Conservation (phyloP, 805 yeast genomes). For the Ogataea glucozyma region DNA sequence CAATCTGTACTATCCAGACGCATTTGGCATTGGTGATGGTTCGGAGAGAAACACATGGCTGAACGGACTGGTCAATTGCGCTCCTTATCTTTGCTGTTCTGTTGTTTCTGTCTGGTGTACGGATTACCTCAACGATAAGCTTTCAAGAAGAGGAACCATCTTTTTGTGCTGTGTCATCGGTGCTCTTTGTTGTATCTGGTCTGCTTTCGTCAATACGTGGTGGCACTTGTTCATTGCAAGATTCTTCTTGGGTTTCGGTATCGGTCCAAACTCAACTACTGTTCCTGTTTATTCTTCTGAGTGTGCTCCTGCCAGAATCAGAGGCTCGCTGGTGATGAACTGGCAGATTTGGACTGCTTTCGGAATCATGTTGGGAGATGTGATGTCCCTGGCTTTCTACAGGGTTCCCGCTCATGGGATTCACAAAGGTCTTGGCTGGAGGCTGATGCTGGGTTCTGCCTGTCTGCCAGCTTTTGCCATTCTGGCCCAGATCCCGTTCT, state of each 20-base stretch:
- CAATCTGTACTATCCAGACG: slow-evolving; percentile 56
- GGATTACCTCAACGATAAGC: slow-evolving; percentile 54
- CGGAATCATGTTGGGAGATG: slow-evolving; percentile 44
- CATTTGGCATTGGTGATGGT: slow-evolving; percentile 51
- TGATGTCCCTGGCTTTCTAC: slow-evolving; percentile 35
- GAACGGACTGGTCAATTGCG: slow-evolving; percentile 65
- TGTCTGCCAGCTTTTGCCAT: slow-evolving; percentile 46
- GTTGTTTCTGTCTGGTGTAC: slow-evolving; percentile 64
- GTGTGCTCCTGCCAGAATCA: slow-evolving; percentile 36
- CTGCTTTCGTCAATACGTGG: slow-evolving; percentile 64
- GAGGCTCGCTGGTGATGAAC: slow-evolving; percentile 55
- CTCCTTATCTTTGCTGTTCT: slow-evolving; percentile 69
- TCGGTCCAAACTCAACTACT: slow-evolving; percentile 39
- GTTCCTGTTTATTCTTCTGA: slow-evolving; percentile 42
- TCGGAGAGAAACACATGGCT: slow-evolving; percentile 54
- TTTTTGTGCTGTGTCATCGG: slow-evolving; percentile 64
- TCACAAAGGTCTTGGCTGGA: slow-evolving; percentile 47
- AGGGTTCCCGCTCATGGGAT: slow-evolving; percentile 37
- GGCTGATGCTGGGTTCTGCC: slow-evolving; percentile 57
- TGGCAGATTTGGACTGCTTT: slow-evolving; percentile 62
- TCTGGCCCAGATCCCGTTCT: slow-evolving; percentile 24
- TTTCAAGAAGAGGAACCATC: slow-evolving; percentile 68
- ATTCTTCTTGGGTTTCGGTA: slow-evolving; percentile 38
- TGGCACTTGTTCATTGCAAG: slow-evolving; percentile 59
- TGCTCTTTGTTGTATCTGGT: slow-evolving; percentile 67